These are phyloP conservation scores for Lachancea fermentati DNA, from an alignment of 805 yeast genomes.

Conservation along the genomic window DNA sequence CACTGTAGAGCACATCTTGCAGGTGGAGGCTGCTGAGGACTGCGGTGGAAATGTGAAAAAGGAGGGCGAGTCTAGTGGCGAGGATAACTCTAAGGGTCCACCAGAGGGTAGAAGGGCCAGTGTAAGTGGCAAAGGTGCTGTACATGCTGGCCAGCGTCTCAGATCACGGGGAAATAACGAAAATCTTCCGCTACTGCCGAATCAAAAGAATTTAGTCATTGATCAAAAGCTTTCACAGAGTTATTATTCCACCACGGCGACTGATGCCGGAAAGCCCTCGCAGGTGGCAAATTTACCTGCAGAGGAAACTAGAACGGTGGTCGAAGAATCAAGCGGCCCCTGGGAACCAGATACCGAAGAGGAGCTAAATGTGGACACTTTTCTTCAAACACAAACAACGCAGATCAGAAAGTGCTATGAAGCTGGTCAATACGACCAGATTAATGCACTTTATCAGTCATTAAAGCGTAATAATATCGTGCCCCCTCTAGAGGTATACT, in stretches of 20 bases:
- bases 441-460: slow-evolving; percentile 37
- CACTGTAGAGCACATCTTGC: slow-evolving; percentile 25
- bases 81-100: neutral
- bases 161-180: neutral
- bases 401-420: slow-evolving; percentile 29
- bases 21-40: slow-evolving; percentile 10
- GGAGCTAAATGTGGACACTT: slow-evolving; percentile 28
- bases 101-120: slow-evolving; percentile 6
- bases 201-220: slow-evolving; percentile 14
- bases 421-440: slow-evolving; percentile 29
- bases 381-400: slow-evolving; percentile 26
- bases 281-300: neutral
- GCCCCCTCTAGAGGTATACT: slow-evolving; percentile 50
- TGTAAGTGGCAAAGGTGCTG: slow-evolving; percentile 1
- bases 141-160: slow-evolving; percentile 1
- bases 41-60: neutral
- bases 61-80: neutral
- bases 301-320: slow-evolving; percentile 2
- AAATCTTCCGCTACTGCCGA: slow-evolving; percentile 8
- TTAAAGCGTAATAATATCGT: slow-evolving; percentile 38
- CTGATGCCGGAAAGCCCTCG: slow-evolving; percentile 1
- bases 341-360: slow-evolving; percentile 32
- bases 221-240: slow-evolving; percentile 16
- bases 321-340: slow-evolving; percentile 13
- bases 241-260: slow-evolving; percentile 16